A percentile compares a stretch with the other conserved stretches of the same genome.
Evolutionary conservation across 495 filamentous ascomycete genomes (phyloP).

Genomic region (Daldinia bambusicola): DNA sequence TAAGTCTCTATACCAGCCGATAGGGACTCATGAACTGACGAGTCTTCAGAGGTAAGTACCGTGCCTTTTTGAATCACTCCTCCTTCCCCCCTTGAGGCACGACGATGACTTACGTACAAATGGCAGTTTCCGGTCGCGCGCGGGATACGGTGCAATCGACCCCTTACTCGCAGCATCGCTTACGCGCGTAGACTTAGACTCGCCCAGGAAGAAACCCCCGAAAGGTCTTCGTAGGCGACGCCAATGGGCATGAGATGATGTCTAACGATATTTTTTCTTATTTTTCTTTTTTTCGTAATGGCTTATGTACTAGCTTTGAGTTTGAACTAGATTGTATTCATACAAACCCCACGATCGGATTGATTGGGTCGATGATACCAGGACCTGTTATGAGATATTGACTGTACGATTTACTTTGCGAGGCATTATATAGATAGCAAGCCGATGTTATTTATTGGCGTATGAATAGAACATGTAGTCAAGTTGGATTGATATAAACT

Average conservation of each 20-base stretch:
- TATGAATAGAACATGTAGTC: background rate
- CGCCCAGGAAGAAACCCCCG: conserved; percentile 22
- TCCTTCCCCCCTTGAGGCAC: background rate
- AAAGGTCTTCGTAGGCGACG: conserved; percentile 23
- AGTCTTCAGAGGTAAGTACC: conserved; percentile 37
- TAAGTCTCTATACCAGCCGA: conserved; percentile 25
- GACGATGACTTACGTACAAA: conserved; percentile 8
- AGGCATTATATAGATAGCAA: background rate
- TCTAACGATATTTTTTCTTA: background rate
- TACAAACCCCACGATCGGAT: background rate
- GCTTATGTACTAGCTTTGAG: background rate
- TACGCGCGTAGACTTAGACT: conserved; percentile 12
- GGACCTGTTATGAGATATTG: background rate
- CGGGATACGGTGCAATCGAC: conserved; percentile 31
- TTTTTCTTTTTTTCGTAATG: too few species aligned
- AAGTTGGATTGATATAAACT: background rate
- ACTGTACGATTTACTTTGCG: background rate
- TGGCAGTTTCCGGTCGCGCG: conserved; percentile 36
- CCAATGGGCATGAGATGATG: conserved; percentile 27
- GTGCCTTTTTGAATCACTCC: background rate
- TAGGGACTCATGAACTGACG: conserved; percentile 29
- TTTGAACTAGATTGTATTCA: background rate
- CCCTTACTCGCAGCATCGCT: conserved; percentile 33
- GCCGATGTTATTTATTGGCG: background rate
- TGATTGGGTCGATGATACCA: background rate